phyloP scores from a whole-genome alignment of 495 filamentous ascomycete species.

The Annulohypoxylon bovei region DNA sequence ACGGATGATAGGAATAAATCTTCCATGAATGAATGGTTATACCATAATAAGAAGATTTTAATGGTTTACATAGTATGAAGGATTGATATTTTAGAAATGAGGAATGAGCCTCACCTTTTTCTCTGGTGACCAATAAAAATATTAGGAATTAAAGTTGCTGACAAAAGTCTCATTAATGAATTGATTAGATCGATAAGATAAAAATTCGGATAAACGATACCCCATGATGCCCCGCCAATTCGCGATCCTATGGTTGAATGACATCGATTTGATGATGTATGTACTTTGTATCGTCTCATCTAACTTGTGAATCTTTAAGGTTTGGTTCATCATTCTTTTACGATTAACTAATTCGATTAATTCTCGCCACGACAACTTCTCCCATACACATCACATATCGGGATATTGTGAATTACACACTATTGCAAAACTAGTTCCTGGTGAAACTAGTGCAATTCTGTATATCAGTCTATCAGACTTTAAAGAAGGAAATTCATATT shows the following conservation, averaged over 20 bases:
- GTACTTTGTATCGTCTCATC: not conserved
- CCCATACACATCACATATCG: no score
- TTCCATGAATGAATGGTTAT: not conserved
- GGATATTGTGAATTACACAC: not conserved
- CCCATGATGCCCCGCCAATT: conserved; percentile 12
- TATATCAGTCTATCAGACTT: not conserved
- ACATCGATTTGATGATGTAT: conserved; percentile 12
- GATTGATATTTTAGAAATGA: not conserved
- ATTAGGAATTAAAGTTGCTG: conserved; percentile 7
- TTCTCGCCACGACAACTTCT: conserved; percentile 5
- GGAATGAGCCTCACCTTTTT: not conserved
- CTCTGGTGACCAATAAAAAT: conserved; percentile 7
- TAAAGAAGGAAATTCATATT: not conserved
- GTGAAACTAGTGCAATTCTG: not conserved
- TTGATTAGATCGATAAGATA: conserved; percentile 41
- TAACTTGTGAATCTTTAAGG: conserved; percentile 1
- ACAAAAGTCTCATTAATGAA: not conserved
- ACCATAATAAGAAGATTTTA: not conserved
- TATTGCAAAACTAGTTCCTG: not conserved
- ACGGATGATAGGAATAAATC: not conserved
- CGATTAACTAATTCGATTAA: not conserved
- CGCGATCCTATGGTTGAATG: not conserved
- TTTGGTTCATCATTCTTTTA: not conserved
- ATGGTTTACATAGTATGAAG: not conserved
- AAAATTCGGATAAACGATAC: conserved; percentile 21